Conservation (phyloP, 2,329 filamentous ascomycete species). For the Aureobasidium sp. region DNA sequence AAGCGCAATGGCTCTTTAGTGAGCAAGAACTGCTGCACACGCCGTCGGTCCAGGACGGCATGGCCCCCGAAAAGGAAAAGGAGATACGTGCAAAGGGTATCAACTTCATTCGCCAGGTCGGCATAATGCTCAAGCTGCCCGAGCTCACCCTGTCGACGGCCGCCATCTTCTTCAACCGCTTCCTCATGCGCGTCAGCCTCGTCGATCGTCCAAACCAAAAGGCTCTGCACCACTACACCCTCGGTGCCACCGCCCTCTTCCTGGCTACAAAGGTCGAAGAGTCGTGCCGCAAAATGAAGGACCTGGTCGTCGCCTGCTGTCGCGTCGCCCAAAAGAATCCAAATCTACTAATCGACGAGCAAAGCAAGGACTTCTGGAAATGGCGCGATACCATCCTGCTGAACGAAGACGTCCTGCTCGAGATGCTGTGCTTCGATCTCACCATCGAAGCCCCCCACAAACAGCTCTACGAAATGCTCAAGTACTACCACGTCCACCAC, state of each 20-base stretch:
- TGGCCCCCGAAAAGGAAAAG: constrained; percentile 69
- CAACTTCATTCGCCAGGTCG: constrained; percentile 93
- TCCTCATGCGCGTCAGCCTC: constrained; percentile 86
- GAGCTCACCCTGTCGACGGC: constrained; percentile 90
- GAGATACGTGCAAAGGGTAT: constrained; percentile 81
- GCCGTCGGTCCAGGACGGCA: constrained; percentile 77
- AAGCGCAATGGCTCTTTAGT: constrained; percentile 83
- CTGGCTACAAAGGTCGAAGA: constrained; percentile 96
- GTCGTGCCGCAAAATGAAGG: constrained; percentile 91
- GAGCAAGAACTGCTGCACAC: constrained; percentile 74
- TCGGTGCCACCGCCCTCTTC: constrained; percentile 86
- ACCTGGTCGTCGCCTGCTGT: constrained; percentile 87
- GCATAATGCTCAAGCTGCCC: constrained; percentile 83
- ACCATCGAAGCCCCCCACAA: constrained; percentile 85
- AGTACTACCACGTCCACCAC: constrained; percentile 64
- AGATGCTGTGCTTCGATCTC: constrained; percentile 87
- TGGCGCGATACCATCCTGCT: constrained; percentile 92
- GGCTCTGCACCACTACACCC: constrained; percentile 86
- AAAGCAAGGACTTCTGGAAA: constrained; percentile 96
- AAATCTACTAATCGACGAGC: constrained; percentile 84
- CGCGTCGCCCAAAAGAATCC: constrained; percentile 93
- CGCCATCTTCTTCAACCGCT: constrained; percentile 89
- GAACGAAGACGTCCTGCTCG: constrained; percentile 87
- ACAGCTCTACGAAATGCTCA: constrained; percentile 73
- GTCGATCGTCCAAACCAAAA: constrained; percentile 59